Evolutionary conservation across 2,329 filamentous ascomycete species (phyloP), one percentile per base, ranked within the genome.

Genomic region (Ophiostoma ulmi): DNA sequence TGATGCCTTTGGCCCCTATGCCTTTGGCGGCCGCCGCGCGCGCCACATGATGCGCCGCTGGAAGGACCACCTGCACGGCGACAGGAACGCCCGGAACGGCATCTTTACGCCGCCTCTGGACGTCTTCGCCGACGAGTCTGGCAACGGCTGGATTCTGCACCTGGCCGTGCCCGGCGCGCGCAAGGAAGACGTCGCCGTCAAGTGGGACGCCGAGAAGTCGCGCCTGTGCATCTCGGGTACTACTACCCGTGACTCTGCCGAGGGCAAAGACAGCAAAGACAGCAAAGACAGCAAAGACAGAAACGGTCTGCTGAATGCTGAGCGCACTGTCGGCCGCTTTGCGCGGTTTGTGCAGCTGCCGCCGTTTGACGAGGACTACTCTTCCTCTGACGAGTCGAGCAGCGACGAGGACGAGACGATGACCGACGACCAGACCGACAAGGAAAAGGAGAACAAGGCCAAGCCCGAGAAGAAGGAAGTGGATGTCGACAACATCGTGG

Each of bases 301-400:
- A 1, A 31, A 3, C 3, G 31, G 31, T 3, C 31, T 95, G 22
- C 81, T 86, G 3, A 81, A 87, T 68, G 83, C 87, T 73, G 90
- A 93, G 84, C 84, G 91, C 69, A 88, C 88, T 76, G 86, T 93
- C 2, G 92, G 92, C 35, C 82, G 89, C 26, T 95, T 96, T 75
- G 88, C 92, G 80, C 84, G 91, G 71, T 88, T 86, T 75, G 82
- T 96, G 67, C 83, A 84, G 38, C 82, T 96, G 36, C 86, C 84
- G 64, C 85, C 78, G 63, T 61, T 70, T 17, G 44, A n/a, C 1
- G 70, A 69, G 13, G 63, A 65, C 8, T 5, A n/a, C 20, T 20
- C 10, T 10, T 11, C 20, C 35, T 22, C 14, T 11, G 35, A 65
- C 35, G 65, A 68, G 67, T 55, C 35, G 26, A 13, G n/a, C 31